Base-by-base conservation (phyloP, 2,329 filamentous ascomycete species). In the Bipolaris bicolor region DNA sequence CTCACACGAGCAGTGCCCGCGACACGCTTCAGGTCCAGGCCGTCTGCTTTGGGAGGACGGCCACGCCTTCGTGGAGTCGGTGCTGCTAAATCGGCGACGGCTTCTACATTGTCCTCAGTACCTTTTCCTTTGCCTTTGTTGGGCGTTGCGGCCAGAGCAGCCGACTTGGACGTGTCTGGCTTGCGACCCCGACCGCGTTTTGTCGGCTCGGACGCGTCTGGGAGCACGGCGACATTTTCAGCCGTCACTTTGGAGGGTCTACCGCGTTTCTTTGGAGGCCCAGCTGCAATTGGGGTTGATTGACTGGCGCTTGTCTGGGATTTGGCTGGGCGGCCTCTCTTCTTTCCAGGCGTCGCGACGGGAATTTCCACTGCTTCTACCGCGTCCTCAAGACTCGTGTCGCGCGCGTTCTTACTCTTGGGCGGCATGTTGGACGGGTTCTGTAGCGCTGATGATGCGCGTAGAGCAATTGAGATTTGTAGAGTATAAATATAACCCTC, bases 251-350 rank as follows among this genome's bases (percentile, higher is more conserved):
- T 69, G 3, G 63, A 49, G 0, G 62, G 64, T n/a, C 66, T 63
- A 10, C 67, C 66, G 46, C 66, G 68, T 51, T 64, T 69, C 54
- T 65, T 67, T 1, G 64, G 65, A 7, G 56, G 33, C 29, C 60
- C 62, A 11, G 46, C 26, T 7, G 55, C 48, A 34, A 26, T 43
- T 3, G 49, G 52, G 4, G 43, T 49, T 7, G 47, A 37, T 1
- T 50, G 53, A 7, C 46, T 37, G 2, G 47, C 37, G 11, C 46
- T 37, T 4, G 47, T 37, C 13, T 52, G 50, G 3, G 39, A 16
- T 49, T 58, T 66, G 3, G 65, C 49, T n/a, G 63, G 44, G 51
- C 66, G 66, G 48, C 62, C 63, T 52, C 64, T 63, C 56, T 63
- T 67, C 56, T 63, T 67, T 41, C 57, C 56, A 5, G 59, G 52